Conservation (phyloP, 139 green algal species). For the Ulvella scutata region DNA sequence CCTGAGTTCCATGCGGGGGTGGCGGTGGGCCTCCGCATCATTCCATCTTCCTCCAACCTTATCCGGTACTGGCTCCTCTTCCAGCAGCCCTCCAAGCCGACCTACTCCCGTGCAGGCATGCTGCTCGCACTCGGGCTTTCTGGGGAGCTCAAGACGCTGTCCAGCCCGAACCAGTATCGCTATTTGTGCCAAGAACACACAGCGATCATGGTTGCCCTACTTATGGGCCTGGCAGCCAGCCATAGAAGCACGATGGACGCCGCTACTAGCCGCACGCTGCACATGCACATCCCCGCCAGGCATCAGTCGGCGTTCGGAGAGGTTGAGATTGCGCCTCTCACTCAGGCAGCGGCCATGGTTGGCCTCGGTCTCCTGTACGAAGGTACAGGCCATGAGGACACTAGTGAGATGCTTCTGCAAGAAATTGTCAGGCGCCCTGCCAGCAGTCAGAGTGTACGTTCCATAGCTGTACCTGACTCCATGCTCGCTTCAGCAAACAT, state of each 20-base stretch:
- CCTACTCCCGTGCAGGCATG: constrained; percentile 68
- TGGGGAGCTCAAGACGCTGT: constrained; percentile 30
- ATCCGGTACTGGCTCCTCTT: constrained; percentile 65
- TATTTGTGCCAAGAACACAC: constrained; percentile 70
- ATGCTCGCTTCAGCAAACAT: not conserved
- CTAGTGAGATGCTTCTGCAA: constrained; percentile 71
- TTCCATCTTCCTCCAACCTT: constrained; percentile 19
- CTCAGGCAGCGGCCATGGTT: constrained; percentile 64
- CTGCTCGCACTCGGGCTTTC: constrained; percentile 81
- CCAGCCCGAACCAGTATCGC: constrained; percentile 33
- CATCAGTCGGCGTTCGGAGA: constrained; percentile 76
- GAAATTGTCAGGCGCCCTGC: constrained; percentile 69
- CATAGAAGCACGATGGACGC: constrained; percentile 47
- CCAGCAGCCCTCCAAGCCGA: constrained; percentile 55
- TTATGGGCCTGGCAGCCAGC: constrained; percentile 67
- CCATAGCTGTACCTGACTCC: not conserved
- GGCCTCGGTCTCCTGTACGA: constrained; percentile 80
- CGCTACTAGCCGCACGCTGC: constrained; percentile 65
- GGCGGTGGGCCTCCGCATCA: constrained; percentile 51
- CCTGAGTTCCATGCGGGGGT: constrained; percentile 96
- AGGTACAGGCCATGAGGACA: constrained; percentile 66
- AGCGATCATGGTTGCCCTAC: constrained; percentile 64
- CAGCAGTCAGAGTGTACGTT: not conserved
- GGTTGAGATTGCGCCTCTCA: constrained; percentile 71
- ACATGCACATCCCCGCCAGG: constrained; percentile 83